Evolutionary conservation across 257 asterid species (phyloP).

Genomic region (Plantago elongata): DNA sequence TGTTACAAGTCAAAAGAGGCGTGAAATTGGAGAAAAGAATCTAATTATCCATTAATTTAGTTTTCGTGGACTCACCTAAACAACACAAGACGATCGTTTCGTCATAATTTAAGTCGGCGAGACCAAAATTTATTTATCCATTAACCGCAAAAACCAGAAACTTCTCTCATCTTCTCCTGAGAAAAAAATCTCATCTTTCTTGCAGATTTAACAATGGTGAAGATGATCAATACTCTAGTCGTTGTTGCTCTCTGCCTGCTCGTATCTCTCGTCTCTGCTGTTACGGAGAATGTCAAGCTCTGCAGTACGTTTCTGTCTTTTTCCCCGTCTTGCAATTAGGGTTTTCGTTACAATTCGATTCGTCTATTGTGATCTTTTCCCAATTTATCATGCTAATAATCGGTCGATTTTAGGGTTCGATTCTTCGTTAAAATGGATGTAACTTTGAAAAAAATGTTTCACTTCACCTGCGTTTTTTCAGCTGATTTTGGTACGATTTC

Average conservation of each 20-base stretch:
- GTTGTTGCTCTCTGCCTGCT: slow-evolving; percentile 30
- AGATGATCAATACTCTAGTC: slow-evolving; percentile 30
- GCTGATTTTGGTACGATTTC: not conserved
- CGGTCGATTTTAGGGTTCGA: too few relatives aligned
- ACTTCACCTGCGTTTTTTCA: not conserved
- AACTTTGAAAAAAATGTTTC: not conserved
- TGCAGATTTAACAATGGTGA: slow-evolving; percentile 15
- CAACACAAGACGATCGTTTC: too few relatives aligned
- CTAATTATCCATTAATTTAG: too few relatives aligned
- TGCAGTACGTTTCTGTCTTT: slow-evolving; percentile 38
- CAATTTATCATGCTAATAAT: too few relatives aligned
- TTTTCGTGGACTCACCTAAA: too few relatives aligned
- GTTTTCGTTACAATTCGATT: not conserved
- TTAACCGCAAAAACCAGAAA: not conserved
- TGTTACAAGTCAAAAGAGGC: too few relatives aligned
- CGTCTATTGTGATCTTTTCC: too few relatives aligned
- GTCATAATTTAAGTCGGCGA: too few relatives aligned
- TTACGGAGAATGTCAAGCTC: slow-evolving; percentile 23
- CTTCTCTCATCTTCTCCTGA: not conserved
- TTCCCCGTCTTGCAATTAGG: not conserved
- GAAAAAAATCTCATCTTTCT: not conserved
- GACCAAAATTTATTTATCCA: not conserved
- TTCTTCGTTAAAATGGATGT: too few relatives aligned
- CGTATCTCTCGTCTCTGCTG: slow-evolving; percentile 34
- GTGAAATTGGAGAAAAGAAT: too few relatives aligned